Conservation (phyloP, 1,284 basidiomycete species). For the Ceratobasidium sp. region DNA sequence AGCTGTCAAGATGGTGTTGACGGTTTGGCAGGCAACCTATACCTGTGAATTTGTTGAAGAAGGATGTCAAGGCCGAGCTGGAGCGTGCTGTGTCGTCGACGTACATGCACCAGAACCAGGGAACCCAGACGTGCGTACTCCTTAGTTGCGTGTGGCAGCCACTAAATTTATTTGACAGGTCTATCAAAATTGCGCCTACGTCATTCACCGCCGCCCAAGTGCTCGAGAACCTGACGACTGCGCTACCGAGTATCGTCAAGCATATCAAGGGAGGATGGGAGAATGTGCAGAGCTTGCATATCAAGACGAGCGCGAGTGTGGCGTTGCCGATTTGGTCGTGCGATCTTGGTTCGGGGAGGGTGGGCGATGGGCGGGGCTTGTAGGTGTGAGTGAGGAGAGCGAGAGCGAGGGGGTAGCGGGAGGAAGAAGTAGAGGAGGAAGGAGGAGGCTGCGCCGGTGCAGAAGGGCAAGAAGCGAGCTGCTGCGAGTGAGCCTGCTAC, state of each 20-base stretch:
- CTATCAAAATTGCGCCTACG: conserved; percentile 83
- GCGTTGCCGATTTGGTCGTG: conserved; percentile 91
- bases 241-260: conserved; percentile 76
- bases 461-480: conserved; percentile 46
- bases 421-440: conserved; percentile 35
- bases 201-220: conserved; percentile 77
- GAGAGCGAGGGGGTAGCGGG: conserved; percentile 46
- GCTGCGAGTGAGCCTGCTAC: conserved; percentile 43
- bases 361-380: conserved; percentile 66
- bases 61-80: conserved; percentile 88
- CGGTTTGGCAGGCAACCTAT: conserved; percentile 77
- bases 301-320: conserved; percentile 89
- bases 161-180: conserved; percentile 54
- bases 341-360: conserved; percentile 65
- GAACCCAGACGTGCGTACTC: conserved; percentile 82
- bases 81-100: conserved; percentile 91
- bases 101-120: conserved; percentile 91
- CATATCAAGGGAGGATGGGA: conserved; percentile 84
- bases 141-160: background rate
- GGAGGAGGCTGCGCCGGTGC: conserved; percentile 42
- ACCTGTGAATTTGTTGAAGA: conserved; percentile 83
- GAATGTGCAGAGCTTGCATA: conserved; percentile 87
- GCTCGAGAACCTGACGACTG: conserved; percentile 77
- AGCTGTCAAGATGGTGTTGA: background rate
- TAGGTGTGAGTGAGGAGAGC: conserved; percentile 37